Evolutionary conservation across 1,139 yeast species (phyloP), one percentile per base, ranked within the genome.

Genomic region (Geotrichum klebahnii): DNA sequence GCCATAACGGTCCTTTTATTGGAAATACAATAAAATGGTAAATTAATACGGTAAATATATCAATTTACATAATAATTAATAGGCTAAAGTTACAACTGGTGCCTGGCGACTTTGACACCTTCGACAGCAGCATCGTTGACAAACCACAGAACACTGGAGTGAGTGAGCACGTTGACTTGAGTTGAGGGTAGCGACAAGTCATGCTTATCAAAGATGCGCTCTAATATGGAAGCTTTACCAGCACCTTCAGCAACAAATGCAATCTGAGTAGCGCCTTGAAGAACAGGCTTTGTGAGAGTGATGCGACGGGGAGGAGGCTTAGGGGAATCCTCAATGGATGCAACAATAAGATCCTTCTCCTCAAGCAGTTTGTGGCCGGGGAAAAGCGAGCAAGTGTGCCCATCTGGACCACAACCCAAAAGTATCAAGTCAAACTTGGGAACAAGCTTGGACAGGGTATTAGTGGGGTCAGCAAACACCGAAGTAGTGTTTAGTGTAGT

Each of bases 191-290:
- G 75, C 20, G 69, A 60, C 14, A 29, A 33, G 29, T 52, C 50
- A 19, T 37, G 45, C 57, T 82, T 78, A 44, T 69, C 76, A 67
- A 90, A 87, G 48, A 89, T 82, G 56, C 83, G 76, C 61, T 78
- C 78, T 67, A 90, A 72, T 40, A 84, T 75, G 0, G 80, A 75
- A n/a, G 88, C 86, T 69, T 89, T 89, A 34, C 86, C 84, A 16
- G 82, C 82, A 52, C 97, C 96, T 66, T 87, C 92, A 16, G 96
- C 96, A 44, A 88, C 92, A 69, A 88, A 89, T 1, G 88, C 84
- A 59, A 89, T 78, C 43, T 77, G 66, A 17, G 70, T 64, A 17
- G 84, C 82, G 28, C 67, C 70, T 54, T 72, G 74, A 60, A 83
- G 74, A 3, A 80, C 79, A 3, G 84, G 84, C 67, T 81, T 78